phyloP scores from a whole-genome alignment of 163 green algal genomes.

The Chlamydomonas reinhardtii region DNA sequence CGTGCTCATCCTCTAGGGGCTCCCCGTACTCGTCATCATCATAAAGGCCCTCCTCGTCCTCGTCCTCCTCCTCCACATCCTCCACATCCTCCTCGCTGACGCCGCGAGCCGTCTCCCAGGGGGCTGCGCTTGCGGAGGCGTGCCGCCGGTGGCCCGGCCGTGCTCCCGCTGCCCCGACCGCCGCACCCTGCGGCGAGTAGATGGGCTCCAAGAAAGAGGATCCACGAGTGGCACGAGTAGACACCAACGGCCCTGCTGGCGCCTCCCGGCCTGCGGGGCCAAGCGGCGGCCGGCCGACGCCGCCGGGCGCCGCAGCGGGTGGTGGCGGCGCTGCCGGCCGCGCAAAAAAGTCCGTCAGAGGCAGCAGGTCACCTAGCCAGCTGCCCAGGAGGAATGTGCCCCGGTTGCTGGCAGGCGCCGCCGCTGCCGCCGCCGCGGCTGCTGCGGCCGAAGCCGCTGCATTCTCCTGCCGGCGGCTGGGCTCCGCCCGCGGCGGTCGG shows the following conservation, averaged over 20 bases:
- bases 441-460: background rate
- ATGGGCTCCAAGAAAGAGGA: background rate
- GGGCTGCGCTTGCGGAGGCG: no score
- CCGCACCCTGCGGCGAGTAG: no score
- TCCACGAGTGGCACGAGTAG: background rate
- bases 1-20: background rate
- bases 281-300: background rate
- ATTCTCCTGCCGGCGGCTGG: background rate
- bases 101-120: no score
- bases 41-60: background rate
- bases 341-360: slow-evolving; percentile 19
- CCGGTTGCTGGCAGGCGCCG: background rate
- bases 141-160: no score
- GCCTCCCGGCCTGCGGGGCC: background rate
- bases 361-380: slow-evolving; percentile 39
- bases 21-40: background rate
- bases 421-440: background rate
- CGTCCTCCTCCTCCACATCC: background rate
- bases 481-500: background rate
- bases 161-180: no score
- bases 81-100: no score
- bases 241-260: background rate
- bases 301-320: no score
- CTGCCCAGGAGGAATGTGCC: background rate
- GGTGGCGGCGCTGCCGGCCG: background rate